A percentile compares a stretch with the other conserved stretches of the same genome.
phyloP scores from a whole-genome alignment of 2,329 filamentous ascomycete genomes.

The Hypoxylon sp. region DNA sequence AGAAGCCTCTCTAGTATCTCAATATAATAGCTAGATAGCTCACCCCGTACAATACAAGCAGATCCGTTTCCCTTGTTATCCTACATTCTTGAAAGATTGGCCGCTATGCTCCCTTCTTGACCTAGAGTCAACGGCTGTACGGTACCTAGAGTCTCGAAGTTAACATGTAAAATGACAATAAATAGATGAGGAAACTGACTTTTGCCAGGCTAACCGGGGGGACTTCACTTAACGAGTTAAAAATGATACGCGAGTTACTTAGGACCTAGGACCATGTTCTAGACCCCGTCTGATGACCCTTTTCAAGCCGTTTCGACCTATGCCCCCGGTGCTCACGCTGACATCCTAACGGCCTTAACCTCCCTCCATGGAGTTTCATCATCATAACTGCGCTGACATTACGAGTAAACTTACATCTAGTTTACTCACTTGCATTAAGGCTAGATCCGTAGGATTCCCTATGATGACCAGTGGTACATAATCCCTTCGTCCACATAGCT shows the following conservation, averaged over 20 bases:
- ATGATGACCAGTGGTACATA: background rate
- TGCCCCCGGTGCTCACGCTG: constrained; percentile 1
- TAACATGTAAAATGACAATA: constrained; percentile 2
- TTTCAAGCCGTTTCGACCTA: background rate
- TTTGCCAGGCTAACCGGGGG: background rate
- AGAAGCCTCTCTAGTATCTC: constrained; percentile 1
- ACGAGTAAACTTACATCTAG: background rate
- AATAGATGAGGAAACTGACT: constrained; percentile 1
- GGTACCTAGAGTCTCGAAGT: background rate
- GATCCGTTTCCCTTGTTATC: background rate
- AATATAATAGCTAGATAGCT: background rate
- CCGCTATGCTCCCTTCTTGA: background rate
- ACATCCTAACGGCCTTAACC: background rate
- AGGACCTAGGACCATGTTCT: background rate
- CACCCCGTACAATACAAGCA: constrained; percentile 1
- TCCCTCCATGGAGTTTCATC: background rate
- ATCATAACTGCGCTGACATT: background rate
- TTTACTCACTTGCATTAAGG: no score
- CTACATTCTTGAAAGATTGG: background rate
- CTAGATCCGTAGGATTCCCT: background rate
- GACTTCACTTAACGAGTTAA: background rate
- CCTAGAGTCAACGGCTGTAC: background rate
- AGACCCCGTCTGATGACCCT: background rate
- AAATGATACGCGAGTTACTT: background rate
- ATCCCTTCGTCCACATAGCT: background rate